Evolutionary conservation across 2,329 filamentous ascomycete genomes (phyloP), one percentile per base, ranked within the genome.

Genomic region (Colletotrichum spaethianum): DNA sequence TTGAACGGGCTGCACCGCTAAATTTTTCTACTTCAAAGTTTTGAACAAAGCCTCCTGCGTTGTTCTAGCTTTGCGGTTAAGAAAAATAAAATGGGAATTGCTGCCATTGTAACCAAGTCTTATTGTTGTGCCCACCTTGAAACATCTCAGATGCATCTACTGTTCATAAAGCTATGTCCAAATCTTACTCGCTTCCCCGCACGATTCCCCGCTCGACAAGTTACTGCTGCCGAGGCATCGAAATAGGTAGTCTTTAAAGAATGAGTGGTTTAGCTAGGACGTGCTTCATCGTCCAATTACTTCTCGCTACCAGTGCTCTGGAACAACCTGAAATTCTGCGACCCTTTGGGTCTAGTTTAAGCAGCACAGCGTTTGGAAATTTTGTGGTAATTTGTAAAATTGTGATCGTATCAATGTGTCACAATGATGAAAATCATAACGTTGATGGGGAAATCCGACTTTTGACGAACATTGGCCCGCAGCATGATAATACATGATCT

Each of bases 121-220:
- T 16, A 23, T 12, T 20, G 2, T 14, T 2, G 26, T 12, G 28
- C 48, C 18, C 23, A 31, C 14, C 2, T 1, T 11, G 18, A 31
- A 48, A 46, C 40, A 18, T 46, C 28, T 18, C 1, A 6, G 11
- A 23, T 26, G 20, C 31, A 36, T 42, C 14, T 11, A 6, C 12
- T 38, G 8, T 14, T 8, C 18, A 18, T 9, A 33, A 62, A 55
- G 56, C 63, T 55, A 67, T 67, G 26, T 50, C 26, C 48, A 2
- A 50, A 26, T 42, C 4, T 36, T 9, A 7, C 6, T 28, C 55
- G 62, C 48, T 71, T 68, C 68, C 63, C 68, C 63, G 50, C 56
- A 62, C 68, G 31, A 67, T 5, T 52, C 26, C 48, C 48, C 48
- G 26, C 48, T 6, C 12, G 14, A 14, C 8, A 26, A 23, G 11